Base-by-base conservation (phyloP, 2,329 filamentous ascomycete species). In the Nemania sp. region DNA sequence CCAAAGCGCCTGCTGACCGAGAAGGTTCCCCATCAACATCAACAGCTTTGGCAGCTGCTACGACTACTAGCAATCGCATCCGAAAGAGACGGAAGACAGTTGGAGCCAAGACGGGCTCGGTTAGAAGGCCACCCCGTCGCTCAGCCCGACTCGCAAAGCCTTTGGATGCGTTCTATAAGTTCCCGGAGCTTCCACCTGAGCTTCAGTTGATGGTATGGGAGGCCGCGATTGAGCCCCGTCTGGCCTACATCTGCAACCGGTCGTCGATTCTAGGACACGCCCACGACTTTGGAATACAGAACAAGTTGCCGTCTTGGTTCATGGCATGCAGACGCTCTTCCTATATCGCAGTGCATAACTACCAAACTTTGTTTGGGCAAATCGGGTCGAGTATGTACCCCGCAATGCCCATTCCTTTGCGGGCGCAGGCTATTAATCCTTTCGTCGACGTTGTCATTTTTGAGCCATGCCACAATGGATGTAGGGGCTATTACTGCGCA, bases 181-280 rank as follows among this genome's bases (percentile, higher is more conserved):
- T 67, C 58, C 7, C 57, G 2, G 43, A 67, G 1, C 62, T 74
- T 9, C 71, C 71, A 5, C 1, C 34, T 5, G 72, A 74, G 54
- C 51, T 74, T 7, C 62, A 68, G 60, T 60, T 73, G 17, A 67
- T 72, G 66, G 62, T 74, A 15, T 74, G 71, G 71, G 70, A 74
- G 56, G 67, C 67, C 12, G 69, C 68, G 9, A 58, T 72, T 7
- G 54, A 60, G 11, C 68, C 72, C 12, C 69, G 72, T 20, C 40
- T 71, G 12, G 54, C 67, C 2, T 74, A 74, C 47, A 65, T 74
- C 35, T 65, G 68, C 49, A 74, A 74, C 49, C 64, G 70, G 50
- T 58, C 51, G n/a, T 66, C 66, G 7, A 6, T 45, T 7, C 4
- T 45, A 5, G 58, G 51, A 12, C 60, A 65, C 43, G 47, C 32